Evolutionary conservation across 2,329 filamentous ascomycete genomes (phyloP), one percentile per base, ranked within the genome.

Genomic region (Elsinoe ampelina): DNA sequence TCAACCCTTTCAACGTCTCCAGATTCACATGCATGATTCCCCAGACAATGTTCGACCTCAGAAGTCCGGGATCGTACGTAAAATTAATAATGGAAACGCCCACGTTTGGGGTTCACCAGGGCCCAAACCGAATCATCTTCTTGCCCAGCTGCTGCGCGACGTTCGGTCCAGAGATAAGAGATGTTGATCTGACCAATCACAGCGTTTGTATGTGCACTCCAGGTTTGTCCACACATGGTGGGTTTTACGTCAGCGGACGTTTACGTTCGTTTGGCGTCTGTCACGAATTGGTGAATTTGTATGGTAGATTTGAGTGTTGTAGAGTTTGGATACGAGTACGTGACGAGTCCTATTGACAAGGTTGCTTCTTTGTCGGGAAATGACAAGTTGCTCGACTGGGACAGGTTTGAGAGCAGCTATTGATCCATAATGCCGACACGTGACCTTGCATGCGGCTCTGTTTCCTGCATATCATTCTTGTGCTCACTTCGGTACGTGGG

Each of bases 81-180:
- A 55, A 55, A 55, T 55, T 55, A 55, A 55, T 55, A 55, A 55
- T 42, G 39, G 38, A 55, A 55, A 55, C 32, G 10, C 30, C 48
- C 32, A 15, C 32, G 19, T 52, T 52, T 36, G 32, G 48, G 48
- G 41, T 45, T 45, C 41, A 45, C 13, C 36, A 19, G 17, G 36
- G 45, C 26, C 26, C 30, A 35, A 50, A 34, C 45, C 45, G 30
- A 35, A 50, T 34, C 30, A 50, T 34, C 22, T 35, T 50, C 45
- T 35, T 30, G 32, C 22, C 45, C 45, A 34, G 45, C 13, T 50
- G 45, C 26, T 50, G 45, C 45, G 45, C 48, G 48, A 52, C 34
- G 34, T 52, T 52, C 48, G n/a, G 13, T 15, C 26, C 20, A 50
- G 34, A 52, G 48, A 52, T 52, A 52, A 52, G 48, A 35, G 32